Evolutionary conservation across 805 yeast species (phyloP).

Genomic region (Spathaspora sp.): DNA sequence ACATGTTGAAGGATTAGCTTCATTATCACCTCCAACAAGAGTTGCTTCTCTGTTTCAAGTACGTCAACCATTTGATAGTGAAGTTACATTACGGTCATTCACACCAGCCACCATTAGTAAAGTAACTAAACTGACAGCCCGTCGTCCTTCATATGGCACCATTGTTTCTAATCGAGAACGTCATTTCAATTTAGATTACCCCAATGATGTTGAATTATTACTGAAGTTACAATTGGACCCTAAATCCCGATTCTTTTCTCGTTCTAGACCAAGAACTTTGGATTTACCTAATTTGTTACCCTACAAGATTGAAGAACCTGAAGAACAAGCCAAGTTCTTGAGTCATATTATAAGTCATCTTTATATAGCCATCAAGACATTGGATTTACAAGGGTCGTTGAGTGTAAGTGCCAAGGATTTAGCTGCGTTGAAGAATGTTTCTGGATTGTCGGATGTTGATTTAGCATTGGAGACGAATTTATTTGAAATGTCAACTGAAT

Average conservation of each 20-base stretch:
- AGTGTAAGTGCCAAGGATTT: slow-evolving; percentile 67
- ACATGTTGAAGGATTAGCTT: background rate
- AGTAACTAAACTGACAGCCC: slow-evolving; percentile 9
- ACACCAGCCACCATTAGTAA: slow-evolving; percentile 20
- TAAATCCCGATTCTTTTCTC: slow-evolving; percentile 32
- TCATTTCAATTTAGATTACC: slow-evolving; percentile 51
- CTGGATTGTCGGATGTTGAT: slow-evolving; percentile 36
- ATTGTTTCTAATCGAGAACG: slow-evolving; percentile 26
- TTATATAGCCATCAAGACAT: slow-evolving; percentile 69
- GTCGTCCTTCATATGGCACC: slow-evolving; percentile 30
- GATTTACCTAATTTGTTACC: slow-evolving; percentile 55
- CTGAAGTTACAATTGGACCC: slow-evolving; percentile 27
- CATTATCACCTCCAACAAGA: slow-evolving; percentile 1
- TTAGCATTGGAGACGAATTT: slow-evolving; percentile 53
- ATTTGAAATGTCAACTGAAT: slow-evolving; percentile 26
- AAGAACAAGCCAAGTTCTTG: slow-evolving; percentile 68
- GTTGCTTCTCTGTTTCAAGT: slow-evolving; percentile 9
- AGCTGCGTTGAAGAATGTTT: slow-evolving; percentile 35
- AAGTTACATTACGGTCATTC: slow-evolving; percentile 16
- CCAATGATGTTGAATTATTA: slow-evolving; percentile 34
- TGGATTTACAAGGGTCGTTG: slow-evolving; percentile 70
- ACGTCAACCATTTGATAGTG: slow-evolving; percentile 2
- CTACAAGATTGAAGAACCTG: slow-evolving; percentile 63
- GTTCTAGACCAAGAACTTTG: slow-evolving; percentile 38
- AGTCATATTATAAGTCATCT: slow-evolving; percentile 78